phyloP scores from a whole-genome alignment of 1,139 yeast genomes.

The Arxiozyma heterogenica region DNA sequence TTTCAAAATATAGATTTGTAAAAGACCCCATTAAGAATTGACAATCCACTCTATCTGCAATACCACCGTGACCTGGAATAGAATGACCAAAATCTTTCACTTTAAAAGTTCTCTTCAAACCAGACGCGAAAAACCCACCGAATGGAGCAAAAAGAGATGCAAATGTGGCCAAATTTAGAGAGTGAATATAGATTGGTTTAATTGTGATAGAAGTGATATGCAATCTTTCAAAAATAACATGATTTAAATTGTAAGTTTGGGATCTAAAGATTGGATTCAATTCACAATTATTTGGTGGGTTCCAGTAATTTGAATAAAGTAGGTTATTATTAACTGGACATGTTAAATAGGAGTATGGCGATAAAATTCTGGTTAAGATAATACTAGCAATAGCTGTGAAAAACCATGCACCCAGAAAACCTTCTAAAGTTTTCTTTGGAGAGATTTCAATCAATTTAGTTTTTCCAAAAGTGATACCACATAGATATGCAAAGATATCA shows the following conservation, averaged over 20 bases:
- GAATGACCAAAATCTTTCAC: conserved; percentile 90
- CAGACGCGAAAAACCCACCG: conserved; percentile 97
- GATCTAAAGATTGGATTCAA: conserved; percentile 82
- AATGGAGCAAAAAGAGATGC: conserved; percentile 97
- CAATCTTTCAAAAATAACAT: conserved; percentile 45
- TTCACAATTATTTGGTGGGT: conserved; percentile 56
- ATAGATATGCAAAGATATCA: conserved; percentile 91
- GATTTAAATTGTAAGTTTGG: conserved; percentile 69
- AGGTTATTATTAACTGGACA: conserved; percentile 65
- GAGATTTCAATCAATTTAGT: conserved; percentile 89
- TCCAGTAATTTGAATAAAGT: conserved; percentile 47
- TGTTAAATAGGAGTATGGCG: conserved; percentile 64
- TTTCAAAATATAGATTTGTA: conserved; percentile 83
- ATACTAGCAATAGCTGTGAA: conserved; percentile 77
- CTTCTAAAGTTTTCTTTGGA: conserved; percentile 96
- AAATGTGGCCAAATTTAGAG: conserved; percentile 78
- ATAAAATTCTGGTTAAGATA: conserved; percentile 52
- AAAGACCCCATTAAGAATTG: conserved; percentile 97
- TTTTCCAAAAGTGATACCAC: conserved; percentile 93
- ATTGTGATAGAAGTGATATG: conserved; percentile 46
- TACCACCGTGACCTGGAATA: conserved; percentile 97
- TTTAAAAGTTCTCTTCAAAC: conserved; percentile 92
- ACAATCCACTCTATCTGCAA: conserved; percentile 95
- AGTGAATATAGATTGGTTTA: conserved; percentile 86
- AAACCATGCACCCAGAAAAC: conserved; percentile 95